phyloP scores from a whole-genome alignment of 2,329 filamentous ascomycete species.

The Alternaria hordeiaustralica region DNA sequence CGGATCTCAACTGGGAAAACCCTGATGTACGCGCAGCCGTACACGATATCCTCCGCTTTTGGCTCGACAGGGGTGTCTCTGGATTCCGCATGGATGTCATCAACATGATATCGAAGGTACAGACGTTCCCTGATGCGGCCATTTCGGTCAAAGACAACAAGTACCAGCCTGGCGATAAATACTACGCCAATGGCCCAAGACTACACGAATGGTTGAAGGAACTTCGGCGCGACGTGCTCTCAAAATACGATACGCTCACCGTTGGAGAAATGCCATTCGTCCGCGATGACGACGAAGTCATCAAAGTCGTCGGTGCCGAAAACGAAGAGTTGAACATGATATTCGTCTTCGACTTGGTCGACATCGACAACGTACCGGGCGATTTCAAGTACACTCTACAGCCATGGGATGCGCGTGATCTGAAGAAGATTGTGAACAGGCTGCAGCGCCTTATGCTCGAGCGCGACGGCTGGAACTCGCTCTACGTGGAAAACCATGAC shows the following conservation, averaged over 20 bases:
- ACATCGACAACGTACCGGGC: constrained; percentile 46
- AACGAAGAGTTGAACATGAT: constrained; percentile 70
- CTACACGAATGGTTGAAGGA: constrained; percentile 73
- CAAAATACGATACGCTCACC: constrained; percentile 68
- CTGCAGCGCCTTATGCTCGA: constrained; percentile 49
- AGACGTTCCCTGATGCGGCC: constrained; percentile 37
- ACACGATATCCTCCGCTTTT: constrained; percentile 77
- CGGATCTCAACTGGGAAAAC: constrained; percentile 85
- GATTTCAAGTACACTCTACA: constrained; percentile 46
- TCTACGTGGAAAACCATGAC: constrained; percentile 63
- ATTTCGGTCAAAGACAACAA: constrained; percentile 40
- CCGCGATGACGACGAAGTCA: constrained; percentile 56
- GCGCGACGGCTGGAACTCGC: constrained; percentile 54
- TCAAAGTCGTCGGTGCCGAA: constrained; percentile 53
- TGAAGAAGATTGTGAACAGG: constrained; percentile 42
- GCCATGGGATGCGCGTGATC: constrained; percentile 42
- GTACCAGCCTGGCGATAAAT: constrained; percentile 56
- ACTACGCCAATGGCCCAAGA: constrained; percentile 70
- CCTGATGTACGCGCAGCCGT: constrained; percentile 70
- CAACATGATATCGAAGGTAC: constrained; percentile 47
- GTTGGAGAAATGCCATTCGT: constrained; percentile 69
- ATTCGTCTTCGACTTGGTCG: constrained; percentile 60
- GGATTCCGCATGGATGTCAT: constrained; percentile 54
- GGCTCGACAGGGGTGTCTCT: constrained; percentile 73
- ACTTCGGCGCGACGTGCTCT: constrained; percentile 66